Conservation (phyloP, 2,329 filamentous ascomycete genomes). For the Sordariomycetes sp. region DNA sequence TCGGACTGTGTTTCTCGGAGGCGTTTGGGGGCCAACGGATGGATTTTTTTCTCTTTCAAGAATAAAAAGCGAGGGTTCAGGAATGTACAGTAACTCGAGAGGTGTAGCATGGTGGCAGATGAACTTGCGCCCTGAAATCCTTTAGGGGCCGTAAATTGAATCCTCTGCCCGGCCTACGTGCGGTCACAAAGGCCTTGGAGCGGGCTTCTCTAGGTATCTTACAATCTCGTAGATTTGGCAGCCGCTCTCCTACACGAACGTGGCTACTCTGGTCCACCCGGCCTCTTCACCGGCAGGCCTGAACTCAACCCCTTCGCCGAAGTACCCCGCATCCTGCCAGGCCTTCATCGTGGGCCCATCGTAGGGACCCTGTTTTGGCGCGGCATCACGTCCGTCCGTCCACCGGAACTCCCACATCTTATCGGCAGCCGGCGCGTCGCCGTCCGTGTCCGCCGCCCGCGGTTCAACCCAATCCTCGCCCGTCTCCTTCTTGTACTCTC, state of each 20-base stretch:
- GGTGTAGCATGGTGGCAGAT: slow-evolving; percentile 2
- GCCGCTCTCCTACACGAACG: slow-evolving; percentile 33
- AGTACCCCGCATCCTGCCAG: slow-evolving; percentile 89
- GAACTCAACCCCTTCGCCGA: slow-evolving; percentile 81
- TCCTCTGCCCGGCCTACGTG: background rate
- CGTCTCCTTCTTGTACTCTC: slow-evolving; percentile 75
- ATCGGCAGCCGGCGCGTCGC: slow-evolving; percentile 4
- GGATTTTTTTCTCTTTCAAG: slow-evolving; percentile 6
- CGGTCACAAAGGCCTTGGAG: background rate
- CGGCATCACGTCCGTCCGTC: slow-evolving; percentile 77
- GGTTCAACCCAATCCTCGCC: slow-evolving; percentile 70
- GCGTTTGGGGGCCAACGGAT: slow-evolving; percentile 1
- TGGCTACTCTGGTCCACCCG: slow-evolving; percentile 39
- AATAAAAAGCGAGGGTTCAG: slow-evolving; percentile 4
- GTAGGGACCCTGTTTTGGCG: slow-evolving; percentile 74
- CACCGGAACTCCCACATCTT: slow-evolving; percentile 84
- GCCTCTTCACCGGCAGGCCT: slow-evolving; percentile 43
- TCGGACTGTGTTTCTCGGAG: slow-evolving; percentile 3
- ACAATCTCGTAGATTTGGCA: background rate
- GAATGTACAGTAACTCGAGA: slow-evolving; percentile 2
- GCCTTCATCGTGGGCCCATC: slow-evolving; percentile 77
- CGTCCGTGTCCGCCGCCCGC: slow-evolving; percentile 15
- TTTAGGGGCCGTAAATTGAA: background rate
- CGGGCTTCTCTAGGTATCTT: background rate
- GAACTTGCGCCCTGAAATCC: background rate